A percentile compares a stretch with the other conserved stretches of the same genome.
Conservation (phyloP, 352 stramenopile genomes). For the Phytopythium ostracodes region DNA sequence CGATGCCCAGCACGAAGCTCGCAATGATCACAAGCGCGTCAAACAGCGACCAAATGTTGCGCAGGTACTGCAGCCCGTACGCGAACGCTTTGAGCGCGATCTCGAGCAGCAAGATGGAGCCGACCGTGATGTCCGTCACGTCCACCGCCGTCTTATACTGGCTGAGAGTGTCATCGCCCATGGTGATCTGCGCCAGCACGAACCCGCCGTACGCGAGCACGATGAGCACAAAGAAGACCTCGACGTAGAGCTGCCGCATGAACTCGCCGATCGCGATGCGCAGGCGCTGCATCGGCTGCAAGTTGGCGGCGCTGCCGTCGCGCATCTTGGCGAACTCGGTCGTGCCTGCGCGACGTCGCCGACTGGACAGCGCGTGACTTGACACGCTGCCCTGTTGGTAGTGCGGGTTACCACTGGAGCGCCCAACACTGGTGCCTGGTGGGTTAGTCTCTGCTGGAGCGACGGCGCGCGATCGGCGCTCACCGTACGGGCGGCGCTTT, state of each 20-base stretch:
- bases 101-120: slow-evolving; percentile 79
- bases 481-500: slow-evolving; percentile 51
- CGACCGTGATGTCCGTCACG: slow-evolving; percentile 78
- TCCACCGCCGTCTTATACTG: slow-evolving; percentile 69
- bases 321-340: slow-evolving; percentile 29
- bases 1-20: slow-evolving; percentile 70
- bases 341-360: slow-evolving; percentile 33
- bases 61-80: slow-evolving; percentile 63
- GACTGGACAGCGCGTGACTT: slow-evolving; percentile 2
- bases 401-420: neutral
- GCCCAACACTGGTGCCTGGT: slow-evolving; percentile 3
- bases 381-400: neutral
- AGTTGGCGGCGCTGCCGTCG: slow-evolving; percentile 23
- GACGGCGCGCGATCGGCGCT: slow-evolving; percentile 54
- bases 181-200: slow-evolving; percentile 77
- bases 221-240: slow-evolving; percentile 88
- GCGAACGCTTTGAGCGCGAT: slow-evolving; percentile 79
- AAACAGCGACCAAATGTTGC: slow-evolving; percentile 71
- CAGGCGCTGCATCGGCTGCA: slow-evolving; percentile 37
- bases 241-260: slow-evolving; percentile 79
- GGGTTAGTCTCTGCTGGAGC: slow-evolving; percentile 40
- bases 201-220: slow-evolving; percentile 83
- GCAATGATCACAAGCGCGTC: slow-evolving; percentile 77
- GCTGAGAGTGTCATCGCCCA: slow-evolving; percentile 47
- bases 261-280: slow-evolving; percentile 67